Conservation (phyloP, 1,139 yeast species). For the Debaryomyces nepalensis region DNA sequence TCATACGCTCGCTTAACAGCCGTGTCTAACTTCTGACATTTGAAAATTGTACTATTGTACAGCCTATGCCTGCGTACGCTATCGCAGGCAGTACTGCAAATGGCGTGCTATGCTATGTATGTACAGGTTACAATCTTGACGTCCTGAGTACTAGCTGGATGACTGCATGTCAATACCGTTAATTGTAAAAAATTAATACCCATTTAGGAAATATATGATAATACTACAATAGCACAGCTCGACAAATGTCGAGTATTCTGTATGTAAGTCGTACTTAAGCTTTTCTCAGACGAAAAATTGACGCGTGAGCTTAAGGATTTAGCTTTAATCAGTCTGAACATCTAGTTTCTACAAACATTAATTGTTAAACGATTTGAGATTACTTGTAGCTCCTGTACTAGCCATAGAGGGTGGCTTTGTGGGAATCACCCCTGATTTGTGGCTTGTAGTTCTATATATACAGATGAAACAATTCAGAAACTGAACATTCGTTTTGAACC, state of each 20-base stretch:
- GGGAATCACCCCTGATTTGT: background rate
- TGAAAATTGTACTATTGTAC: background rate
- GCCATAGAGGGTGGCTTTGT: background rate
- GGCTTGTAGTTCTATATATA: background rate
- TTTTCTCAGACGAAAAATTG: background rate
- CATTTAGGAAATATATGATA: conserved; percentile 2
- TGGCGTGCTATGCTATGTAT: background rate
- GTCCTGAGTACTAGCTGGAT: background rate
- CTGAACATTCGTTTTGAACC: background rate
- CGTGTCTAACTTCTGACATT: background rate
- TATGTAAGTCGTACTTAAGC: too few species aligned
- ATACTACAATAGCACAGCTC: too few species aligned
- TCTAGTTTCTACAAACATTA: background rate
- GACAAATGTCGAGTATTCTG: too few species aligned
- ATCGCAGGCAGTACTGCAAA: too few species aligned
- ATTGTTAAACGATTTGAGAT: too few species aligned
- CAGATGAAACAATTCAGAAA: background rate
- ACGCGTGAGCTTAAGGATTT: conserved; percentile 5
- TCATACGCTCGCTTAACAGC: background rate
- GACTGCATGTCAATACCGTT: background rate
- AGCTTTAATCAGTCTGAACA: conserved; percentile 1
- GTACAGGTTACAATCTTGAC: background rate
- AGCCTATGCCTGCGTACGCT: too few species aligned
- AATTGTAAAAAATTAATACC: conserved; percentile 2
- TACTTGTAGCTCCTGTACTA: too few species aligned